Evolutionary conservation across 2,329 filamentous ascomycete species (phyloP), one percentile per base, ranked within the genome.

Genomic region (Xylaria sp.): DNA sequence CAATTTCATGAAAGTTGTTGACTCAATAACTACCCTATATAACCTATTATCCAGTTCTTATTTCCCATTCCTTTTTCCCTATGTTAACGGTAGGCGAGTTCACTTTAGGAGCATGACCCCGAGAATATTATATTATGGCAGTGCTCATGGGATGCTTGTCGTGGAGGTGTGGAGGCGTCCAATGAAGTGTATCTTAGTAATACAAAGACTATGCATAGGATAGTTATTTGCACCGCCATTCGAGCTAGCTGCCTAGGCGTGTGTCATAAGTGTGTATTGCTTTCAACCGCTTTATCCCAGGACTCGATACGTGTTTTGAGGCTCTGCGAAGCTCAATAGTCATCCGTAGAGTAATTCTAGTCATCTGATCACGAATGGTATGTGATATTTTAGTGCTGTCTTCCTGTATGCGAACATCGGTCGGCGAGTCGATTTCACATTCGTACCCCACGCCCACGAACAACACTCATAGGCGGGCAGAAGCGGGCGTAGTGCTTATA

Each of bases 151-250:
- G 32, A 37, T 25, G 21, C 37, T 44, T n/a, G 9, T 32, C 35
- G 2, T 54, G 48, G 48, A 32, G 48, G 48, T 55, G 60, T 29
- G 37, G 50, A 44, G 60, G 51, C 25, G n/a, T 23, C 44, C 60
- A 47, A 55, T 51, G 23, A 13, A 5, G 23, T 12, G 23, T 5
- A n/a, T 53, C n/a, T 12, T 25, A 5, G 10, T 51, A 10, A 18
- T 21, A 32, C 16, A 16, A 54, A 12, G 35, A 25, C 35, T 54
- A 21, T 54, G 55, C 37, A 29, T 16, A 51, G 5, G 25, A 9
- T 6, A 35, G 32, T 9, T 35, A 35, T 10, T 6, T 6, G 32
- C 32, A 9, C 32, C 4, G 32, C 32, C 32, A 35, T 10, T 35
- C 8, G 1, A 35, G 32, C 32, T 35, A 29, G 48, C 13, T 27